Evolutionary conservation across 2,329 filamentous ascomycete genomes (phyloP).

Genomic region (Thelonectria blattea): DNA sequence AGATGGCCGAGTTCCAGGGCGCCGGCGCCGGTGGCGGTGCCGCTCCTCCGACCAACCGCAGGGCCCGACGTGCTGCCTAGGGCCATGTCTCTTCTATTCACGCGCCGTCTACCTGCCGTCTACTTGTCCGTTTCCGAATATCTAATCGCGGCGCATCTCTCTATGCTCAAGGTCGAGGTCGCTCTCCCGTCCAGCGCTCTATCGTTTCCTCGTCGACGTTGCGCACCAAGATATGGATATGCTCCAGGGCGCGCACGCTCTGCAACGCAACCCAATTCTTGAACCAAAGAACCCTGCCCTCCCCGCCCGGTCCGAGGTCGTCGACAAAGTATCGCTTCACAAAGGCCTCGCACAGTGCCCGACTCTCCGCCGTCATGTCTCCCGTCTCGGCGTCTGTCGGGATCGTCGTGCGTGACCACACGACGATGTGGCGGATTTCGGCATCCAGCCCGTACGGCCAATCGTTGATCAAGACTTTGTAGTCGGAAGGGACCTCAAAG

Average conservation of each 20-base stretch:
- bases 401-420: constrained; percentile 88
- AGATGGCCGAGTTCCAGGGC: constrained; percentile 56
- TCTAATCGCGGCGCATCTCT: constrained; percentile 9
- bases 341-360: constrained; percentile 69
- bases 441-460: constrained; percentile 85
- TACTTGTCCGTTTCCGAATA: neutral
- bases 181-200: constrained; percentile 59
- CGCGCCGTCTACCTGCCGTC: constrained; percentile 10
- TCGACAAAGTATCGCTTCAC: constrained; percentile 72
- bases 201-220: constrained; percentile 59
- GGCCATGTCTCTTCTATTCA: constrained; percentile 11
- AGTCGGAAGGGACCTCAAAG: constrained; percentile 62
- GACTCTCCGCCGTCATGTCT: constrained; percentile 73
- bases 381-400: constrained; percentile 73
- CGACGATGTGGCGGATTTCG: constrained; percentile 79
- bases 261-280: constrained; percentile 93
- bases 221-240: constrained; percentile 79
- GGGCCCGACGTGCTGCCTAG: constrained; percentile 60
- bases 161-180: constrained; percentile 45
- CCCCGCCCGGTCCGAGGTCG: constrained; percentile 57
- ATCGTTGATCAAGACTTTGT: constrained; percentile 82
- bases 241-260: constrained; percentile 85
- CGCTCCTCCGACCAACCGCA: constrained; percentile 56
- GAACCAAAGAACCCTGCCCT: constrained; percentile 76
- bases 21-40: constrained; percentile 39